These are phyloP conservation scores for Eragrostis nindensis DNA, from an alignment of 176 grass and related monocot species.

Conservation along the genomic window DNA sequence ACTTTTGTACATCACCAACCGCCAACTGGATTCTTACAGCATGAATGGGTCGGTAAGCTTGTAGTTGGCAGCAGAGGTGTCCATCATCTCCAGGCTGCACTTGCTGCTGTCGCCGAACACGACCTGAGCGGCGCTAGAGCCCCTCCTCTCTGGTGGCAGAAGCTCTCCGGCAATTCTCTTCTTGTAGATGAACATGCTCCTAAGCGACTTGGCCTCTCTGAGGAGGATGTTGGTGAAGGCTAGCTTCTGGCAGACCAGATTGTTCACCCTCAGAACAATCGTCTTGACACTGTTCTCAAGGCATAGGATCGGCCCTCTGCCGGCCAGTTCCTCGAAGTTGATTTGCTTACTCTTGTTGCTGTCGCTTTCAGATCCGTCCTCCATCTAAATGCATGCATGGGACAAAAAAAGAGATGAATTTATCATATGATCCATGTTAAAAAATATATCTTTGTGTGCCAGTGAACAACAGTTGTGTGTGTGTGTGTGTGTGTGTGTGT, in stretches of 20 bases:
- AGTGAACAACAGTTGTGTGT: too few species aligned
- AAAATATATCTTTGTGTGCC: too few species aligned
- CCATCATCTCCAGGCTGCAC: neutral
- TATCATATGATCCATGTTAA: too few species aligned
- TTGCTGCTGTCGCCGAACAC: neutral
- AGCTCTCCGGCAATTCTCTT: neutral
- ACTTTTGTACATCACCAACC: too few species aligned
- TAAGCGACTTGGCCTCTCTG: neutral
- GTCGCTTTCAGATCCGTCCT: too few species aligned
- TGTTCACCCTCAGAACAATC: neutral
- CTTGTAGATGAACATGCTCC: neutral
- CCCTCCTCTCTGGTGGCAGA: neutral
- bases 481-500: too few species aligned
- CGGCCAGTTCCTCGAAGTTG: neutral
- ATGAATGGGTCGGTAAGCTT: neutral
- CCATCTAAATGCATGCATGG: constrained; percentile 5
- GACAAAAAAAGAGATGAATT: neutral
- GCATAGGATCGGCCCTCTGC: neutral
- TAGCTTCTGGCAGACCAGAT: neutral
- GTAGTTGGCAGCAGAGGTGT: neutral
- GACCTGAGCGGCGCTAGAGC: neutral
- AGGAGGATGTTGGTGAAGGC: neutral
- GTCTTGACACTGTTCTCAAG: constrained; percentile 1
- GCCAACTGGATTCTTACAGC: too few species aligned
- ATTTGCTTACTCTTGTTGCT: neutral